phyloP scores from a whole-genome alignment of 305 asterid species.

The Withania somnifera region DNA sequence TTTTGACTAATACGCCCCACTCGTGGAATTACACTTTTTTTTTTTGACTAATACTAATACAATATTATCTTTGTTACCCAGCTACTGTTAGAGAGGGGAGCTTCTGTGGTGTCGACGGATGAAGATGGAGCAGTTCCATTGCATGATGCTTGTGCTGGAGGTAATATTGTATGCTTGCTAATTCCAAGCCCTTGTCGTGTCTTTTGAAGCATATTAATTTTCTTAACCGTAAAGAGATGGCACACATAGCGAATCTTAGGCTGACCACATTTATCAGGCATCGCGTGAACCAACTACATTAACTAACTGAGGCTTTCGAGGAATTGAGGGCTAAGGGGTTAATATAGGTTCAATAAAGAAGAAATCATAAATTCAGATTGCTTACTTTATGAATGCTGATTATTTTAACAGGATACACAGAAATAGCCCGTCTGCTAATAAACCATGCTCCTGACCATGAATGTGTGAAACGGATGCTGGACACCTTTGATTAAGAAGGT shows the following conservation, averaged over 20 bases:
- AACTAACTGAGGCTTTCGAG: not conserved
- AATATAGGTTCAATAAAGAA: not conserved
- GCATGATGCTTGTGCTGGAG: conserved; percentile 19
- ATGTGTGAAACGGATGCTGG: conserved; percentile 51
- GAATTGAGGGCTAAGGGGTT: not conserved
- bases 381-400: not conserved
- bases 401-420: conserved; percentile 44
- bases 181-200: not conserved
- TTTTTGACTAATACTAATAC: not conserved
- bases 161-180: not conserved
- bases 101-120: conserved; percentile 7
- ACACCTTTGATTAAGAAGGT: conserved; percentile 65
- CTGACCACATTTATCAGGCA: no score
- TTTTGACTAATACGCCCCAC: not conserved
- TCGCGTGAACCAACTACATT: no score
- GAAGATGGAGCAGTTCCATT: conserved; percentile 16
- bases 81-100: conserved; percentile 13
- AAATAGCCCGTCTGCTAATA: conserved; percentile 53
- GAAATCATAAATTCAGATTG: no score
- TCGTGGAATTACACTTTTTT: no score
- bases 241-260: not conserved
- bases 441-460: conserved; percentile 32
- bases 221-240: not conserved
- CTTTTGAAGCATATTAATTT: not conserved
- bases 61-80: not conserved